These are phyloP conservation scores for Colletotrichum sojae DNA, from an alignment of 2,329 filamentous ascomycete species.

Conservation along the genomic window DNA sequence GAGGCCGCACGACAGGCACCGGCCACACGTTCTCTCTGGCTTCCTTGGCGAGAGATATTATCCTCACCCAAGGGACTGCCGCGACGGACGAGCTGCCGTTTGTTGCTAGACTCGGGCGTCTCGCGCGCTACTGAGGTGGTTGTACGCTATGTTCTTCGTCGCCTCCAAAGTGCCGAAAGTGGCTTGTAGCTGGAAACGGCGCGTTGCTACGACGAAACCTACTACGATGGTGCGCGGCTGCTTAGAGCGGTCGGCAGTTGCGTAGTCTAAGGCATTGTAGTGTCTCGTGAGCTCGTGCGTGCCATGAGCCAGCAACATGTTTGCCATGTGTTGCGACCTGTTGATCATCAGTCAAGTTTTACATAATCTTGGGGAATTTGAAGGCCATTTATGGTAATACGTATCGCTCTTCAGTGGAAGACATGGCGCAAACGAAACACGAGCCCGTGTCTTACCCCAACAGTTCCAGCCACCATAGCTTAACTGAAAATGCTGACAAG, in stretches of 20 bases:
- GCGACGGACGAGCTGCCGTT: too few species aligned
- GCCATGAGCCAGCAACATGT: constrained; percentile 37
- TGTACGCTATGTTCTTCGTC: neutral
- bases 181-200: constrained; percentile 1
- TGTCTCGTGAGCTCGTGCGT: constrained; percentile 30
- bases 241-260: constrained; percentile 30
- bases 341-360: constrained; percentile 15
- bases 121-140: neutral
- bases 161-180: neutral
- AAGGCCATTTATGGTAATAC: neutral
- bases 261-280: constrained; percentile 4
- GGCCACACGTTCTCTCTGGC: too few species aligned
- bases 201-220: constrained; percentile 29
- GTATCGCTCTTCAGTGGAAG: neutral
- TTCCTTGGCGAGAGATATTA: too few species aligned
- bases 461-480: neutral
- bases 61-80: too few species aligned
- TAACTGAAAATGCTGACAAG: too few species aligned
- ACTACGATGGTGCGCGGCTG: constrained; percentile 17
- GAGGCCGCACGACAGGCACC: neutral
- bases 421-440: constrained; percentile 15
- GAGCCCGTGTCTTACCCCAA: neutral
- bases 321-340: constrained; percentile 35
- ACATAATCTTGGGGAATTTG: constrained; percentile 2
- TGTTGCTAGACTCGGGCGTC: too few species aligned